Conservation (phyloP, 2,329 filamentous ascomycete species). For the Pseudocercospora fijiensis region DNA sequence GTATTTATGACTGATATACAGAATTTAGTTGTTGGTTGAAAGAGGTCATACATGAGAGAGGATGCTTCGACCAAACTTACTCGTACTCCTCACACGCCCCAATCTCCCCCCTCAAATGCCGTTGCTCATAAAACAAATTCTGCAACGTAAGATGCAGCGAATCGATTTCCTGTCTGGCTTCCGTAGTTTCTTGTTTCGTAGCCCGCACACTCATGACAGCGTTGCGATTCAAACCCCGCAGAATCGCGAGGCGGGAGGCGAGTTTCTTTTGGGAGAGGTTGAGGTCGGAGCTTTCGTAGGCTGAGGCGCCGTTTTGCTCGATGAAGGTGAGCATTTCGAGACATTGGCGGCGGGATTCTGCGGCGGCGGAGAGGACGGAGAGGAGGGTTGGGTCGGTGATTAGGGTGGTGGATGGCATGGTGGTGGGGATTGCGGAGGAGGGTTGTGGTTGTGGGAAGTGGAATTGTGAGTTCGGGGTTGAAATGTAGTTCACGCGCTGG, state of each 20-base stretch:
- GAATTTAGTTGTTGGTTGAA: too few relatives aligned
- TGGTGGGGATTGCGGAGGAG: not conserved
- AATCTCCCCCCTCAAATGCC: conserved; percentile 87
- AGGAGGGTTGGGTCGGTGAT: conserved; percentile 66
- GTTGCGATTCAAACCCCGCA: conserved; percentile 79
- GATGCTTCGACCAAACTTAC: too few relatives aligned
- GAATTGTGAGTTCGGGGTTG: not conserved
- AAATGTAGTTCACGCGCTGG: not conserved
- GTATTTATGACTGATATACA: conserved; percentile 49
- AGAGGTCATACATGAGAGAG: too few relatives aligned
- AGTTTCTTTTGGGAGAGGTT: conserved; percentile 63
- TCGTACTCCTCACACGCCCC: conserved; percentile 86
- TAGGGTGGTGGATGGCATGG: conserved; percentile 26
- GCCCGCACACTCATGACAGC: conserved; percentile 78
- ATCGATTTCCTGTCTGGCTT: conserved; percentile 88
- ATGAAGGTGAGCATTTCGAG: conserved; percentile 60
- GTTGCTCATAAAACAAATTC: conserved; percentile 94
- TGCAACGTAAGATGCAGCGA: conserved; percentile 87
- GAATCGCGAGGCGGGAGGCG: conserved; percentile 72
- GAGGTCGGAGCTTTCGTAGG: conserved; percentile 42
- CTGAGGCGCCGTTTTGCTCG: conserved; percentile 43
- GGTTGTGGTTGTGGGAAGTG: not conserved
- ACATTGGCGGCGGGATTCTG: conserved; percentile 70
- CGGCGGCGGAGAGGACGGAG: conserved; percentile 69
- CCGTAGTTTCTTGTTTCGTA: conserved; percentile 81